Percentiles rank a stretch among this genome's conserved stretches.
These are phyloP conservation scores for Halophytophthora polymorphica DNA, from an alignment of 352 stramenopile genomes.

Conservation along the genomic window DNA sequence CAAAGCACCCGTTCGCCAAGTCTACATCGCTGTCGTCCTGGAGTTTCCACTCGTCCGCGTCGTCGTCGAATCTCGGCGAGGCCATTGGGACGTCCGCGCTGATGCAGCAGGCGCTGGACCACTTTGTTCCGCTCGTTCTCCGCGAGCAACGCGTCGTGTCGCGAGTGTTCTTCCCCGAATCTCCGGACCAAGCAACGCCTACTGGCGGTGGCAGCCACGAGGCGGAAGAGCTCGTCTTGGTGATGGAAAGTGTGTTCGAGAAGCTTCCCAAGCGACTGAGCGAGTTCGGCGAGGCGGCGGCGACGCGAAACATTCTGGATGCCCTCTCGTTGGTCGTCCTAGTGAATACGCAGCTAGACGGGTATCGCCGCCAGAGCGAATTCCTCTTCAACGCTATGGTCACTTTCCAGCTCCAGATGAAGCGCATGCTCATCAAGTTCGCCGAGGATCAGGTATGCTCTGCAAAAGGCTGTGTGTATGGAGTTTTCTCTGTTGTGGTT, in stretches of 20 bases:
- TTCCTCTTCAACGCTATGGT: constrained; percentile 72
- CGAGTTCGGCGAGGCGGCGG: constrained; percentile 66
- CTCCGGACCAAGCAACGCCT: constrained; percentile 4
- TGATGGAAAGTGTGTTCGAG: constrained; percentile 72
- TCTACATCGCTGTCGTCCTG: constrained; percentile 62
- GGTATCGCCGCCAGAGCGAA: constrained; percentile 43
- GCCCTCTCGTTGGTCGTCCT: constrained; percentile 58
- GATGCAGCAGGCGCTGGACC: constrained; percentile 66
- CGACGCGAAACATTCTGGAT: constrained; percentile 60
- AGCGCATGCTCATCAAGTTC: constrained; percentile 76
- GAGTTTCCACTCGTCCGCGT: constrained; percentile 51
- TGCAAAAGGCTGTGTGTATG: too few species aligned
- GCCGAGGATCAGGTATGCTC: constrained; percentile 55
- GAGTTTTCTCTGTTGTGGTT: too few species aligned
- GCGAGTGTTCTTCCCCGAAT: constrained; percentile 43
- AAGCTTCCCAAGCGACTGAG: constrained; percentile 67
- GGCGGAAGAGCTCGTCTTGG: constrained; percentile 44
- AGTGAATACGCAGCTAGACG: constrained; percentile 39
- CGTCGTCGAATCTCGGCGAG: constrained; percentile 49
- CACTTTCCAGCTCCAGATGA: constrained; percentile 78
- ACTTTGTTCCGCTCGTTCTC: constrained; percentile 54
- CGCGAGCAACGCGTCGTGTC: constrained; percentile 44
- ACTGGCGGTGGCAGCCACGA: constrained; percentile 17
- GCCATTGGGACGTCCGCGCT: constrained; percentile 52
- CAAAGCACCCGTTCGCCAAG: constrained; percentile 53